Percentiles rank a stretch among this genome's conserved stretches.
Conservation (phyloP, 108 stramenopile species). For the Stephanodiscus minutulus region DNA sequence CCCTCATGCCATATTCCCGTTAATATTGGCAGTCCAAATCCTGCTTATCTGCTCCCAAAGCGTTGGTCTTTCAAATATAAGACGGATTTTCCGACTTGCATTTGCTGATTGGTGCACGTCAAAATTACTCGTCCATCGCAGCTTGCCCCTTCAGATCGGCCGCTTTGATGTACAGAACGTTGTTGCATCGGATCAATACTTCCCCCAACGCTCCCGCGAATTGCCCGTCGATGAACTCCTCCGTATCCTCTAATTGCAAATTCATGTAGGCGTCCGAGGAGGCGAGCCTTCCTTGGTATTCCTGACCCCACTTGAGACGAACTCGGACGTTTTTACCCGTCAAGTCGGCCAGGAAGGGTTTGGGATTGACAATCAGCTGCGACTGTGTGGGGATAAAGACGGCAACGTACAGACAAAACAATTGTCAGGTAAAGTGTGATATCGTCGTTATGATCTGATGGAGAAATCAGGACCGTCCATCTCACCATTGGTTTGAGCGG, state of each 20-base stretch:
- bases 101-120: background rate
- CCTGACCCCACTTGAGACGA: conserved; percentile 99
- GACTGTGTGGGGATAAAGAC: conserved; percentile 20
- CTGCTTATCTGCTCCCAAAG: no score
- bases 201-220: conserved; percentile 95
- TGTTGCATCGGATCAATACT: conserved; percentile 98
- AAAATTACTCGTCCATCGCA: conserved; percentile 24
- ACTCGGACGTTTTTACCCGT: conserved; percentile 92
- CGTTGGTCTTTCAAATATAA: no score
- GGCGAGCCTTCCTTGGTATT: conserved; percentile 91
- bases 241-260: conserved; percentile 86
- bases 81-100: no score
- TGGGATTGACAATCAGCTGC: conserved; percentile 97
- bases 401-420: background rate
- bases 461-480: background rate
- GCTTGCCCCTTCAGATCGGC: conserved; percentile 41
- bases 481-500: conserved; percentile 4
- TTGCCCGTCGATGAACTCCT: conserved; percentile 96
- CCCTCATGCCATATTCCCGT: no score
- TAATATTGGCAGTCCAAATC: no score
- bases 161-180: conserved; percentile 95
- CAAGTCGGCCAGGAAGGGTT: conserved; percentile 95
- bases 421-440: background rate
- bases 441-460: background rate
- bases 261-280: conserved; percentile 98